phyloP scores from a whole-genome alignment of 1,284 basidiomycete species.

The Cryptococcus sp. region DNA sequence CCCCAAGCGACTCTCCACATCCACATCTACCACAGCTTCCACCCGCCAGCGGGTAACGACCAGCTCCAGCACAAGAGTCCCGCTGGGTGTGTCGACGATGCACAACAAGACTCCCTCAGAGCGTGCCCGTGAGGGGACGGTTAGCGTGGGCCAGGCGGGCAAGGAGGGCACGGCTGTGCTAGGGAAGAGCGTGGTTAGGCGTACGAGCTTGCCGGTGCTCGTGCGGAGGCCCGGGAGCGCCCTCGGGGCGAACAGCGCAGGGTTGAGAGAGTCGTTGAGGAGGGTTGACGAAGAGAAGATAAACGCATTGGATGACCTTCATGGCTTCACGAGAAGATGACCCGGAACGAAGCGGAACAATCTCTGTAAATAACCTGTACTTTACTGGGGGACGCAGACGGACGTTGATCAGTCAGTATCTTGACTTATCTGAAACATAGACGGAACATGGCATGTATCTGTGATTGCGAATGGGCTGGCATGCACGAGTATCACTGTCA shows the following conservation, averaged over 20 bases:
- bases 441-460: no score
- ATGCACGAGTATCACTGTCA: no score
- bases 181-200: slow-evolving; percentile 5
- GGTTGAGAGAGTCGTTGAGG: no score
- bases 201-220: slow-evolving; percentile 30
- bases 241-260: background rate
- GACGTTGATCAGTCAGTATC: no score
- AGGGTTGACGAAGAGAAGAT: no score
- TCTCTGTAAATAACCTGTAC: no score
- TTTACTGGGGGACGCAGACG: no score
- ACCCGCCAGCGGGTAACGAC: background rate
- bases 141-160: background rate
- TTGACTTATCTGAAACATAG: no score
- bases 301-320: no score
- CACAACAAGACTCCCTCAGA: slow-evolving; percentile 16
- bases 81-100: slow-evolving; percentile 17
- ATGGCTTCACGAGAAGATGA: no score
- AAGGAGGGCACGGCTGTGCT: background rate
- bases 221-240: slow-evolving; percentile 9
- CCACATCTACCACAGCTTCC: slow-evolving; percentile 6
- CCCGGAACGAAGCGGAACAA: no score
- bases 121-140: background rate
- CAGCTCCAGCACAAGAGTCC: background rate
- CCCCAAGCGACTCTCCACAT: slow-evolving; percentile 10
- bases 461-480: no score